Percentiles rank a stretch among this genome's conserved stretches.
phyloP scores from a whole-genome alignment of 1,284 basidiomycete species.

The Cystobasidium pallidum region DNA sequence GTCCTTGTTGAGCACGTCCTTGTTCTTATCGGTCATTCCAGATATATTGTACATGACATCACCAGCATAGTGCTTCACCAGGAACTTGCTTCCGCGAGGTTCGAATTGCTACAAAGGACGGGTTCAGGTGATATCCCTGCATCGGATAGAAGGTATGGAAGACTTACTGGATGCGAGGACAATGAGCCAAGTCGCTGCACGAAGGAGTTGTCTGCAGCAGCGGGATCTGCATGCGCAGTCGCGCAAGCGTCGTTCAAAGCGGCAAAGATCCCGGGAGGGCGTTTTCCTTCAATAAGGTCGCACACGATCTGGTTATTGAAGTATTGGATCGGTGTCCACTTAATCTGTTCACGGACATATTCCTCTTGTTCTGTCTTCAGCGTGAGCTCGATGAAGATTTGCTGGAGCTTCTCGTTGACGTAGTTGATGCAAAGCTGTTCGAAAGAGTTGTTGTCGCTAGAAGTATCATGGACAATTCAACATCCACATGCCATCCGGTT shows the following conservation, averaged over 20 bases:
- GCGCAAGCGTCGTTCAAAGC: constrained; percentile 98
- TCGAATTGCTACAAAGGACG: constrained; percentile 71
- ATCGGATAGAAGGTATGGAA: not conserved
- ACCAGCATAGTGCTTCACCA: constrained; percentile 93
- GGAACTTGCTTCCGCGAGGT: constrained; percentile 80
- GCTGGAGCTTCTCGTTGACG: constrained; percentile 88
- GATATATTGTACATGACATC: constrained; percentile 97
- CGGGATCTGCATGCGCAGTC: constrained; percentile 95
- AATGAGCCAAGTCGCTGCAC: constrained; percentile 84
- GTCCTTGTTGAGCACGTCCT: constrained; percentile 94
- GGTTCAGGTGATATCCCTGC: no score
- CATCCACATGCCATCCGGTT: not conserved
- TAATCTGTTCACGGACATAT: constrained; percentile 96
- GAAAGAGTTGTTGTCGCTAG: constrained; percentile 85
- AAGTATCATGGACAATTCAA: not conserved
- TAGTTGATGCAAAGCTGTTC: constrained; percentile 99
- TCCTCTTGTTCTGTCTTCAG: constrained; percentile 99
- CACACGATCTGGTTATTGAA: constrained; percentile 78
- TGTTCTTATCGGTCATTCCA: constrained; percentile 99
- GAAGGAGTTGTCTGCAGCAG: constrained; percentile 96
- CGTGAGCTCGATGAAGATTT: constrained; percentile 98
- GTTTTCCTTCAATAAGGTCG: constrained; percentile 93
- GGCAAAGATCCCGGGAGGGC: constrained; percentile 96
- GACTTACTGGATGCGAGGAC: constrained; percentile 67
- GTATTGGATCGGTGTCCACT: constrained; percentile 99